Evolutionary conservation across 1,284 basidiomycete genomes (phyloP).

Genomic region (Gymnopus androsaceus): DNA sequence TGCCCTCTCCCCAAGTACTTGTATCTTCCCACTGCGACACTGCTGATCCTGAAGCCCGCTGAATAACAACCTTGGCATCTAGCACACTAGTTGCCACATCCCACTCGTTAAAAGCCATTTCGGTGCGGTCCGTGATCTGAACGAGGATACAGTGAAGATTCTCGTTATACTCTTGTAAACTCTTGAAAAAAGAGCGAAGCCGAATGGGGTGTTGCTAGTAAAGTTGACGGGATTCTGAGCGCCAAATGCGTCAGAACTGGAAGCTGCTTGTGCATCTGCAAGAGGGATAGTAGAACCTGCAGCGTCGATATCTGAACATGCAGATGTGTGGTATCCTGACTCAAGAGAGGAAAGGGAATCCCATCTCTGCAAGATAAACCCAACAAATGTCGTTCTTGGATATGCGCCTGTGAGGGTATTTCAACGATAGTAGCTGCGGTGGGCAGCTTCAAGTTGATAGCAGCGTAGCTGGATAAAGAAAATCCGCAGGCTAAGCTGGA

Average conservation of each 20-base stretch:
- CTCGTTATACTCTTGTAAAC: conserved; percentile 10
- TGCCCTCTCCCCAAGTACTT: background rate
- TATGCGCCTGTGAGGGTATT: background rate
- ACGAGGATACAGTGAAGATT: conserved; percentile 12
- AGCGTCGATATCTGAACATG: conserved; percentile 36
- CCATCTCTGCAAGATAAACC: conserved; percentile 39
- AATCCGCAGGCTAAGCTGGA: conserved; percentile 41
- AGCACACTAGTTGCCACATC: background rate
- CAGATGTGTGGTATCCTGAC: conserved; percentile 34
- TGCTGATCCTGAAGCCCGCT: background rate
- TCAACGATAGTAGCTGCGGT: background rate
- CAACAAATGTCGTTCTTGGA: conserved; percentile 37
- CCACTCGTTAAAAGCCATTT: background rate
- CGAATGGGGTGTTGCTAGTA: conserved; percentile 6
- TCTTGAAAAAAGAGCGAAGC: conserved; percentile 8
- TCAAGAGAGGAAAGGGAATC: conserved; percentile 35
- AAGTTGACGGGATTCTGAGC: conserved; percentile 21
- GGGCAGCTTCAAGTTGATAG: conserved; percentile 11
- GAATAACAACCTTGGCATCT: conserved; percentile 5
- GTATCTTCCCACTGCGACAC: conserved; percentile 11
- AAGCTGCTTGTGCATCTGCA: conserved; percentile 22
- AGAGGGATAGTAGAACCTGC: conserved; percentile 27
- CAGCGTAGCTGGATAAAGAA: conserved; percentile 31
- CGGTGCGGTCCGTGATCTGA: conserved; percentile 9
- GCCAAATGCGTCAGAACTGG: conserved; percentile 39